Evolutionary conservation across 202 grass and related monocot species (phyloP).

Genomic region (Brachypodium distachyon): DNA sequence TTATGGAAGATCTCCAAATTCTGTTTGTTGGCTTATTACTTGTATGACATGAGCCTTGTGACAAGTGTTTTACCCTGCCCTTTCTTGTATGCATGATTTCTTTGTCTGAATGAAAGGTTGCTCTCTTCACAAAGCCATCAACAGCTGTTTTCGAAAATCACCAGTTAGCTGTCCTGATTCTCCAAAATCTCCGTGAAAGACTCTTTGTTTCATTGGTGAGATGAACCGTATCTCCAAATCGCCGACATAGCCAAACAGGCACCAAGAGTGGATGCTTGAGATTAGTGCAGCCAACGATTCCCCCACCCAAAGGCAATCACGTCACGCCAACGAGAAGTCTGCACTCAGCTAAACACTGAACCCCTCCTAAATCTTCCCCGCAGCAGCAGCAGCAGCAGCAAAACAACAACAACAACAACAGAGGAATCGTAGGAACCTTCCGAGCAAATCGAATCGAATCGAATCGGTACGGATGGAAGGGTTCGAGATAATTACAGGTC

Average conservation of each 20-base stretch:
- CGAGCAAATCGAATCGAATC: not conserved
- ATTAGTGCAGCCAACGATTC: not conserved
- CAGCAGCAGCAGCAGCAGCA: too few relatives aligned
- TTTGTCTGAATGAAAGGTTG: too few relatives aligned
- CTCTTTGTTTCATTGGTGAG: not conserved
- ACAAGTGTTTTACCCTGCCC: not conserved
- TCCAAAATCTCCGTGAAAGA: too few relatives aligned
- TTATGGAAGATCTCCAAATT: not conserved
- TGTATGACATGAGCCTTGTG: not conserved
- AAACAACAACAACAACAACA: not conserved
- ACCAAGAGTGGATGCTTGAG: not conserved
- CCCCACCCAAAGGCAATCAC: not conserved
- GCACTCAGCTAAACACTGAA: not conserved
- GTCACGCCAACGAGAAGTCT: not conserved
- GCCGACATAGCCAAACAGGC: not conserved
- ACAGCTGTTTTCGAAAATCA: too few relatives aligned
- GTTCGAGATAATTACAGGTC: conserved; percentile 41
- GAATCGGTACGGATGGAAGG: not conserved
- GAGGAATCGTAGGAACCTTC: too few relatives aligned
- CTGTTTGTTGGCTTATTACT: too few relatives aligned
- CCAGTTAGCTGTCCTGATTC: too few relatives aligned
- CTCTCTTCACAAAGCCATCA: too few relatives aligned
- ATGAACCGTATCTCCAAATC: not conserved
- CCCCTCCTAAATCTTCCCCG: not conserved
- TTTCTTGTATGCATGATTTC: too few relatives aligned